Base-by-base conservation (phyloP, 345 rosid genomes). In the Mallotus nudiflorus region DNA sequence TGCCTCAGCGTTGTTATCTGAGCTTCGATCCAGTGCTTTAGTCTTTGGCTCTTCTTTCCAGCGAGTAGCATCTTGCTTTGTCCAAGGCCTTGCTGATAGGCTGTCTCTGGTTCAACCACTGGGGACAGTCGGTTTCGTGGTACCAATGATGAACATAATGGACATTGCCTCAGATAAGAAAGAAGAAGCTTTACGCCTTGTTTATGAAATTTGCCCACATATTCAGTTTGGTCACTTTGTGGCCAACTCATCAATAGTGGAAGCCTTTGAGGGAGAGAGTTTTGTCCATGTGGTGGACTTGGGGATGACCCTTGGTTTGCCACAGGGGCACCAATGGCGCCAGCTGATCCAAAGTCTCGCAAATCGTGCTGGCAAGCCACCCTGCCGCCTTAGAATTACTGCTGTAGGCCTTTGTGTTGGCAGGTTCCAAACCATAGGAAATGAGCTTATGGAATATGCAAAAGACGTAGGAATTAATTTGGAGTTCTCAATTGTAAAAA, bases 191-290 rank as follows among this genome's bases (percentile, higher is more conserved):
- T 75, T 84, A 20, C 60, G 71, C 56, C 83, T 86, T 68, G 90
- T 85, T 55, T 88, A 83, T 58, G 85, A 88, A 52, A 84, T 79
- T 75, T 86, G 87, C 81, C 90, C 88, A 20, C 83, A 84, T 67
- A 80, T 88, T 45, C 83, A 67, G 69, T 88, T 84, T 35, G 82
- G 90, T 65, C 92, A 88, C 72, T 88, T 81, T 55, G 72, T 86
- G 31, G 87, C 90, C 51, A 88, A 88, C 51, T 51, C 74, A 4
- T 69, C 83, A 0, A 86, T 88, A 79, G 72, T 88, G 92, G 92
- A 88, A 88, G 88, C 90, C 87, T 84, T 88, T 88, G 92, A 84
- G 88, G 86, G 92, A 84, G 87, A 84, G 82, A 78, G 82, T 84
- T 81, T 65, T 11, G 88, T 88, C 76, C 92, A 88, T 68, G 85